Base-by-base conservation (phyloP, 192 early-diverging fungal species). In the Backusella australiensis region DNA sequence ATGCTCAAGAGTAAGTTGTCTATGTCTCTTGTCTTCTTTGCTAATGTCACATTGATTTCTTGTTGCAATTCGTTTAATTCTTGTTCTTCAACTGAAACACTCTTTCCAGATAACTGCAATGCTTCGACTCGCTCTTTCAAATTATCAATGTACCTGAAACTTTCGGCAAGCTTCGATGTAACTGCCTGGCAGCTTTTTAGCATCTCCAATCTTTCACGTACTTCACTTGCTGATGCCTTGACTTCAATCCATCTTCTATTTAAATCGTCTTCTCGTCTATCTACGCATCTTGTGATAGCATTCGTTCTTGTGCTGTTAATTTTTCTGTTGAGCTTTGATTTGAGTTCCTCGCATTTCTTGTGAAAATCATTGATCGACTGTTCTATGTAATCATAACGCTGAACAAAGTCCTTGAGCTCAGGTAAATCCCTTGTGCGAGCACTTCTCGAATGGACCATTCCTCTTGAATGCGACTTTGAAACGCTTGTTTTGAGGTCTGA, bases 51-150 rank as follows among this genome's bases (percentile, higher is more conserved):
- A 14, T 78, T 69, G 14, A 81, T 41, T 4, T 81, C 76, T 36
- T 77, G 52, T 19, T 77, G 34, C 8, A 81, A 26, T n/a, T 53
- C 71, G 29, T 66, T 70, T 41, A 81, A 67, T 34, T 81, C 80
- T 59, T 71, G 49, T 19, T 78, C 76, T 70, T 81, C 80, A 21
- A 81, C 68, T 8, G 80, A 68, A 12, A 81, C 74, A 26, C 68
- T 66, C 38, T 75, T 74, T 34, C 77, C 80, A 9, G 69, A 67
- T 29, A 83, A 38, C 14, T 83, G 75, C 2, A 83, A 59, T 63
- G 67, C 69, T 1, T 79, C 71, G 17, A 83, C 38, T 6, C 75
- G 71, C 17, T 77, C 72, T 7, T 74, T 79, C 21, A 79, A 69
- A 29, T 79, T 56, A 41, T 42, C 67, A 14, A 83, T 75, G 29